These are phyloP conservation scores for Drechslerella coelobrocha DNA, from an alignment of 2,329 filamentous ascomycete species.

Conservation along the genomic window DNA sequence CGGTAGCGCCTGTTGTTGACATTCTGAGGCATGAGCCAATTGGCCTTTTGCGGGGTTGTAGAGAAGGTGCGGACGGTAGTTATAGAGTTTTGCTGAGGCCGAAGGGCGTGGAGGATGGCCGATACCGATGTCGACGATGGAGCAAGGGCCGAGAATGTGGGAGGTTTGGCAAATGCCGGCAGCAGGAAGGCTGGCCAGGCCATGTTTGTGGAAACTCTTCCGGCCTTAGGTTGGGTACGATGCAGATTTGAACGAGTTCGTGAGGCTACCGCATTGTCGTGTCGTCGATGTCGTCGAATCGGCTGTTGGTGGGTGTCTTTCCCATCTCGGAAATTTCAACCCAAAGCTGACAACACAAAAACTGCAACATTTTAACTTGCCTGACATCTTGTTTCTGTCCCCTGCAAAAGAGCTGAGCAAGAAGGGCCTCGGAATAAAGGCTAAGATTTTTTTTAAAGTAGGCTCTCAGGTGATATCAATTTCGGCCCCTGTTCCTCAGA, in stretches of 20 bases:
- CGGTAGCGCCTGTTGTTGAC: conserved; percentile 32
- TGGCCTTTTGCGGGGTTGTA: conserved; percentile 35
- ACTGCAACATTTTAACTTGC: not conserved
- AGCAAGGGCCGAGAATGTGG: conserved; percentile 23
- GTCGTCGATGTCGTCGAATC: conserved; percentile 27
- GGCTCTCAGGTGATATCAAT: too few species aligned
- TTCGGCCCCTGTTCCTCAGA: too few species aligned
- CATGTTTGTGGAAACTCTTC: conserved; percentile 23
- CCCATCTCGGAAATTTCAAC: conserved; percentile 29
- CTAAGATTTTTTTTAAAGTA: too few species aligned
- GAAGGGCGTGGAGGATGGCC: conserved; percentile 26
- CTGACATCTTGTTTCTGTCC: not conserved
- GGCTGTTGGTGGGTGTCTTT: conserved; percentile 22
- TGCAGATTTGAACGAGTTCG: not conserved
- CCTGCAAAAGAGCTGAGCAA: too few species aligned
- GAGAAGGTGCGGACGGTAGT: conserved; percentile 43
- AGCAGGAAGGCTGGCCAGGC: conserved; percentile 43
- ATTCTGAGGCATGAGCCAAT: conserved; percentile 46
- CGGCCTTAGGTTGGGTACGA: conserved; percentile 4
- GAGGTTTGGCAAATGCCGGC: conserved; percentile 39
- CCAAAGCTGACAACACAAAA: conserved; percentile 29
- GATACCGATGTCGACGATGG: conserved; percentile 27
- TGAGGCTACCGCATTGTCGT: conserved; percentile 48
- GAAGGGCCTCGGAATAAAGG: too few species aligned
- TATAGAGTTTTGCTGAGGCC: conserved; percentile 13